These are phyloP conservation scores for Argentina anserina DNA, from an alignment of 306 rosid species.

Conservation along the genomic window DNA sequence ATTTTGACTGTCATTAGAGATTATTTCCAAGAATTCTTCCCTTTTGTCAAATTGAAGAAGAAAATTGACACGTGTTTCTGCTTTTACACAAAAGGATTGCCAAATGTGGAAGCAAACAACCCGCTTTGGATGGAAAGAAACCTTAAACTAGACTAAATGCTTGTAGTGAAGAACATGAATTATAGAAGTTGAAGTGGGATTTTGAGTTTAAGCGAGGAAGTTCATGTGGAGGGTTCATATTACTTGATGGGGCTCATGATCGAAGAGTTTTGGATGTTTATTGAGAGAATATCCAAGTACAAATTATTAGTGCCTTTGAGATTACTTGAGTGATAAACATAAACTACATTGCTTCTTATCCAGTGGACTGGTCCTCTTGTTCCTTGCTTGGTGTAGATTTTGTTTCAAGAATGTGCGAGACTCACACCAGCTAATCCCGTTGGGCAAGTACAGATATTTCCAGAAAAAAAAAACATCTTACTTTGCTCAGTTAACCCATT, in stretches of 20 bases:
- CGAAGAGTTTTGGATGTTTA: slow-evolving; percentile 6
- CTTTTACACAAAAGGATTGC: background rate
- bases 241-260: slow-evolving; percentile 8
- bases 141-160: background rate
- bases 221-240: background rate
- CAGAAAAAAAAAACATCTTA: too few relatives aligned
- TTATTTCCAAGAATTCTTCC: background rate
- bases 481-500: too few relatives aligned
- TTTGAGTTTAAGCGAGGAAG: background rate
- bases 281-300: slow-evolving; percentile 29
- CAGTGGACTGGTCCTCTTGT: slow-evolving; percentile 23
- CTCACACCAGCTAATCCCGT: background rate
- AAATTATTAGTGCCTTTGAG: background rate
- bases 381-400: slow-evolving; percentile 9
- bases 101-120: background rate
- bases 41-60: background rate
- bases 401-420: slow-evolving; percentile 1
- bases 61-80: background rate
- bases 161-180: background rate
- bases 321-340: background rate
- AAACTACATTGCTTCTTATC: background rate
- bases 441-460: background rate
- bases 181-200: background rate
- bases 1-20: background rate
- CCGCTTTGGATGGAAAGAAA: background rate